Evolutionary conservation across 768 basidiomycete genomes (phyloP).

Genomic region (Hebeloma cylindrosporum): DNA sequence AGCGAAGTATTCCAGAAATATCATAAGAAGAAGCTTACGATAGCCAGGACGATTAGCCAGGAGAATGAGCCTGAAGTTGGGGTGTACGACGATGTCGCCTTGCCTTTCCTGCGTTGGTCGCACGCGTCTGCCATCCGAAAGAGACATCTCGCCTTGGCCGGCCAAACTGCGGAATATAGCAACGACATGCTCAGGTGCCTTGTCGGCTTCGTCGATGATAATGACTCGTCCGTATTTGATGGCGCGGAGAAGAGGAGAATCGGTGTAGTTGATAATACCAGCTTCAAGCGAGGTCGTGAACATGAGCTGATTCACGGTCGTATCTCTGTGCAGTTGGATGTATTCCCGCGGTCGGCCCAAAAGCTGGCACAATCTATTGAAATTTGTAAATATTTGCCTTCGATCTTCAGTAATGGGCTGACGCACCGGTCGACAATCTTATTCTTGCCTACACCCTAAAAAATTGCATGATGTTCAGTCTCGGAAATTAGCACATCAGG

Average conservation of each 20-base stretch:
- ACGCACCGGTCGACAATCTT: constrained; percentile 63
- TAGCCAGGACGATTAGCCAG: constrained; percentile 70
- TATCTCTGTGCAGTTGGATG: constrained; percentile 68
- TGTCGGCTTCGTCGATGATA: constrained; percentile 72
- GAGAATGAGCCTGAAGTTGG: constrained; percentile 61
- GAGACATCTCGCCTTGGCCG: constrained; percentile 61
- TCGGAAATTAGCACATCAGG: not conserved
- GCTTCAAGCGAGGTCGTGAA: constrained; percentile 61
- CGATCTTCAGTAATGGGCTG: not conserved
- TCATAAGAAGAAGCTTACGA: constrained; percentile 41
- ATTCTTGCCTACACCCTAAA: constrained; percentile 70
- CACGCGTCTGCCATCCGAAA: constrained; percentile 63
- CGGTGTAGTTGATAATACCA: constrained; percentile 58
- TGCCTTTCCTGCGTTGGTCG: constrained; percentile 44
- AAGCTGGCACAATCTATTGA: constrained; percentile 53
- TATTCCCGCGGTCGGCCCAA: constrained; percentile 65
- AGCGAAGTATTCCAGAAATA: not conserved
- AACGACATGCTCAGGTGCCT: constrained; percentile 72
- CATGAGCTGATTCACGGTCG: constrained; percentile 71
- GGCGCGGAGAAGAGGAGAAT: constrained; percentile 66
- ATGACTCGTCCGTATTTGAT: constrained; percentile 62
- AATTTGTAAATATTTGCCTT: too few species aligned
- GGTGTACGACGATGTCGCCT: constrained; percentile 60
- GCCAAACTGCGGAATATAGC: constrained; percentile 71
- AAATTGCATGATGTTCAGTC: not conserved